Base-by-base conservation (phyloP, 2,329 filamentous ascomycete genomes). In the Pyrenophora graminea region DNA sequence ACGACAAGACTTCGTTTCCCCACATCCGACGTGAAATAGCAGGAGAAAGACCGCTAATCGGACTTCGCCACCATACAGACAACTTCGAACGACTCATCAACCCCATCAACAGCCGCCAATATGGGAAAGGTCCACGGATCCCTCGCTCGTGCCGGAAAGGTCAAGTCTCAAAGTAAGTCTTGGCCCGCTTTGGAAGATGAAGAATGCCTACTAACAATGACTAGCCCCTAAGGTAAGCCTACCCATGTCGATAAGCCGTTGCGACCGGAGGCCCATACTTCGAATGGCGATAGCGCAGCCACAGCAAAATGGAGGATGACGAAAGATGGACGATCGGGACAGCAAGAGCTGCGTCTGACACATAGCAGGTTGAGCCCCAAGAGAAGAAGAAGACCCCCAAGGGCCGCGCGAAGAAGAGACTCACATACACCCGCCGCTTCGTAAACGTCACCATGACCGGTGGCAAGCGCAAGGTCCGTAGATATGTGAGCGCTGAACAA, bases 331-430 rank as follows among this genome's bases (percentile, higher is more conserved):
- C 21, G 18, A 43, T 6, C 25, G 6, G 10, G 10, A 39, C 15
- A 2, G 13, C 9, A 19, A 43, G 25, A 38, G 17, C 17, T 25
- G 59, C 27, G 19, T 46, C 70, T 73, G 55, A 72, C 56, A 53
- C 39, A 39, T 45, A 54, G 76, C 71, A 91, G 88, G 89, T 93
- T 79, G 90, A 94, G 81, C 80, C 84, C 54, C 88, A 92, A 81
- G 92, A 97, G 88, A 96, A 96, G 88, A 83, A 89, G 82, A 97
- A 97, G 89, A 85, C 82, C 71, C 91, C 93, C 77, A 97, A 97
- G 87, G 93, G 93, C 76, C 91, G 93, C 76, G 93, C 93, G 70
- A 91, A 94, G 83, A 97, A 97, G 91, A 87, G 93, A 75, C 87
- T 95, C 78, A 87, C 85, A 79, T 97, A 97, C 86, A 96, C 91